Conservation (phyloP, 1,139 yeast genomes). For the Yamadazyma friedrichii region DNA sequence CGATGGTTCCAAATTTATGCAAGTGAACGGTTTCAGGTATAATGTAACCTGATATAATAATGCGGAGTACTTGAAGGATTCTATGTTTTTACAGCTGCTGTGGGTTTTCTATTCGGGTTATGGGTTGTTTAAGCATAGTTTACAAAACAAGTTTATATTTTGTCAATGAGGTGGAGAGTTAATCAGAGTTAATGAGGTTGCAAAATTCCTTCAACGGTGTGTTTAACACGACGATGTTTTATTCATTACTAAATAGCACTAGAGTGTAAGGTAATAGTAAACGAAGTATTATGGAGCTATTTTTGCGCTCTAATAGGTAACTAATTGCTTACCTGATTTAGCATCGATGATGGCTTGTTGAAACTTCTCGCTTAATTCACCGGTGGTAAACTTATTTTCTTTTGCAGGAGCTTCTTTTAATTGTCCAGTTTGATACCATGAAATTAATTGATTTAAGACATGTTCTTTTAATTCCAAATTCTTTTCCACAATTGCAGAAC, state of each 20-base stretch:
- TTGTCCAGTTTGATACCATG: constrained; percentile 65
- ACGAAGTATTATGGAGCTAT: too few relatives aligned
- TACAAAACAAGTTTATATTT: too few relatives aligned
- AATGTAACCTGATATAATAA: too few relatives aligned
- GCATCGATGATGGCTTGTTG: constrained; percentile 52
- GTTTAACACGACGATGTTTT: not conserved
- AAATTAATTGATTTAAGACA: constrained; percentile 60
- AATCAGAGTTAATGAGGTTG: too few relatives aligned
- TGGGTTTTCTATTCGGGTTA: too few relatives aligned
- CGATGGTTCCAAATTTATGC: not conserved
- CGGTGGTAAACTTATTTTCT: constrained; percentile 44
- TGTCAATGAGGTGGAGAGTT: too few relatives aligned
- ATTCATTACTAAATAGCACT: too few relatives aligned
- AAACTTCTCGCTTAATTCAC: constrained; percentile 51
- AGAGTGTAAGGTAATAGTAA: too few relatives aligned
- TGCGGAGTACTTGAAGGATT: too few relatives aligned
- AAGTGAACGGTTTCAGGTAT: not conserved
- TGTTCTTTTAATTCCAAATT: constrained; percentile 61
- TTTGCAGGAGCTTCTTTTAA: constrained; percentile 59
- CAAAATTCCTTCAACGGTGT: not conserved
- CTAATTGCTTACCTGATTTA: constrained; percentile 43
- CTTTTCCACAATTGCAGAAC: constrained; percentile 70
- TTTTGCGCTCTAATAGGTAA: constrained; percentile 22
- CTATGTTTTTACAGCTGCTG: too few relatives aligned
- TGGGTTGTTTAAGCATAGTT: too few relatives aligned